These are phyloP conservation scores for Ramaria rubella DNA, from an alignment of 768 basidiomycete genomes.

Conservation along the genomic window DNA sequence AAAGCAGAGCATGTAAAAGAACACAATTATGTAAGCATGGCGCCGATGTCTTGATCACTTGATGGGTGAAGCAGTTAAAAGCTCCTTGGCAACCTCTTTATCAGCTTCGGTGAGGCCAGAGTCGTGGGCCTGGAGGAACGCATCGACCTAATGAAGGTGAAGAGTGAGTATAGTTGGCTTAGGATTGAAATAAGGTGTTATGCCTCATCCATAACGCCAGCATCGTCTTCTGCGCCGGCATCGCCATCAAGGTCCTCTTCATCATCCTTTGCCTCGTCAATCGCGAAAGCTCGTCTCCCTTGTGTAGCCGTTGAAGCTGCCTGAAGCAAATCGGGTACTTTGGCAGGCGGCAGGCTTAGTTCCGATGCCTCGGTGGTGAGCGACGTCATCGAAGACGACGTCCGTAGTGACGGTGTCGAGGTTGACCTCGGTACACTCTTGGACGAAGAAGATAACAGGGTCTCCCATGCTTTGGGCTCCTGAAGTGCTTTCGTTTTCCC, in stretches of 20 bases:
- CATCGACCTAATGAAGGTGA: constrained; percentile 57
- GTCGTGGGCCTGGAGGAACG: constrained; percentile 92
- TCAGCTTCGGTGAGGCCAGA: constrained; percentile 76
- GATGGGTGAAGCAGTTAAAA: constrained; percentile 9
- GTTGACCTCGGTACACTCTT: constrained; percentile 56
- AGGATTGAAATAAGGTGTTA: constrained; percentile 9
- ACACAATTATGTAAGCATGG: too few species aligned
- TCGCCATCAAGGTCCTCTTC: constrained; percentile 55
- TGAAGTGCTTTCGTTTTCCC: constrained; percentile 54
- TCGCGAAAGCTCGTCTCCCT: constrained; percentile 94
- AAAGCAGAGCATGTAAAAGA: too few species aligned
- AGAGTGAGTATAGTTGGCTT: neutral
- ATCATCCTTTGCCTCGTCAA: constrained; percentile 85
- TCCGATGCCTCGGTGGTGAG: constrained; percentile 27
- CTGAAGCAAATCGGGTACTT: constrained; percentile 51
- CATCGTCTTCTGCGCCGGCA: constrained; percentile 42
- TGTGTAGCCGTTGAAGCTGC: constrained; percentile 78
- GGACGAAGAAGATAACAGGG: constrained; percentile 61
- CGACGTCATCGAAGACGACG: constrained; percentile 50
- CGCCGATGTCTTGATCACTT: neutral
- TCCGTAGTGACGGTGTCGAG: constrained; percentile 49
- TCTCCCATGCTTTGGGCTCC: constrained; percentile 85
- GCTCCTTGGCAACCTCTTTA: constrained; percentile 61
- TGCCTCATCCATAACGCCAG: constrained; percentile 89
- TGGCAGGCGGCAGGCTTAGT: constrained; percentile 22